A percentile compares a stretch with the other conserved stretches of the same genome.
phyloP scores from a whole-genome alignment of 148 eudicot genomes.

The Rhododendron henanense region DNA sequence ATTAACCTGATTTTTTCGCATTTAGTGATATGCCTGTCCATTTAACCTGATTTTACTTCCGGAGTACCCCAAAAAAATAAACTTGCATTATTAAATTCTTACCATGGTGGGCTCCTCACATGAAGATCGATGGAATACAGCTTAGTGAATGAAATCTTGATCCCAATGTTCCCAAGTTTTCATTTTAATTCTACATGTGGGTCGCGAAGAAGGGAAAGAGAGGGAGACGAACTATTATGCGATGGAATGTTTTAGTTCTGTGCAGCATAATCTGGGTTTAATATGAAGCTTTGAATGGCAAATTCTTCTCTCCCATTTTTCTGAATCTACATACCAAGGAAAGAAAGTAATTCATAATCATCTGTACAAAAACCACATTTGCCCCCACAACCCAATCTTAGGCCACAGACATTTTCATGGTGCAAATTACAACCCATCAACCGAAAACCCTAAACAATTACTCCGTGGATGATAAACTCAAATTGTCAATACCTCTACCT shows the following conservation, averaged over 20 bases:
- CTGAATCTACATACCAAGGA: not conserved
- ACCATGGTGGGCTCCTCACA: not conserved
- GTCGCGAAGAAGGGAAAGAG: not conserved
- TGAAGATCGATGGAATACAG: not conserved
- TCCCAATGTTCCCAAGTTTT: not conserved
- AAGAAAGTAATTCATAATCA: not conserved
- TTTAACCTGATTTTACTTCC: not conserved
- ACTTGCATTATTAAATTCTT: not conserved
- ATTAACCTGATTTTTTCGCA: not conserved
- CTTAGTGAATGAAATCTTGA: not conserved
- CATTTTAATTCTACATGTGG: not conserved
- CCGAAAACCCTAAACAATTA: not conserved
- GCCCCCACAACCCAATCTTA: not conserved
- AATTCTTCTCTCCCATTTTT: not conserved
- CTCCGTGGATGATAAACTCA: constrained; percentile 32
- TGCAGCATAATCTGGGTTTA: not conserved
- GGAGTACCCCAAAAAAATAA: too few species aligned
- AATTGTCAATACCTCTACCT: constrained; percentile 29
- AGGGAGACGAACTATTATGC: not conserved
- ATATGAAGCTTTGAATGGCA: not conserved
- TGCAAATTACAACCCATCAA: not conserved
- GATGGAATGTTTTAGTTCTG: not conserved
- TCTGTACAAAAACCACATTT: not conserved
- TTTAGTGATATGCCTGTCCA: not conserved
- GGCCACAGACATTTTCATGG: not conserved